These are phyloP conservation scores for Sungouiella blattae DNA, from an alignment of 805 yeast genomes.

Conservation along the genomic window DNA sequence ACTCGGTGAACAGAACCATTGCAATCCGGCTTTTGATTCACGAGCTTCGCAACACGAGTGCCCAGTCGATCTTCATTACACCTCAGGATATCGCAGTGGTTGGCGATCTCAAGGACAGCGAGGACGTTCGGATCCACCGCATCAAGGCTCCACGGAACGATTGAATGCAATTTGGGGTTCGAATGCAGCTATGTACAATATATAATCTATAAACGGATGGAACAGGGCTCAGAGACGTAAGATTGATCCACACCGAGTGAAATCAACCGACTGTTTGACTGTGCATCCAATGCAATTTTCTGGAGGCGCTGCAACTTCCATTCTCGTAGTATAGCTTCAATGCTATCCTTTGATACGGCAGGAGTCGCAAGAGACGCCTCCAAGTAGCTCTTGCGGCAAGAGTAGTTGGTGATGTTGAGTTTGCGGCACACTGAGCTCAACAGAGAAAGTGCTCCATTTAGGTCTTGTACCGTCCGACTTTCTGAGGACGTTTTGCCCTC, in stretches of 20 bases:
- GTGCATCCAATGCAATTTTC: no score
- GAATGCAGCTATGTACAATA: conserved; percentile 1
- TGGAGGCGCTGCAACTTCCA: no score
- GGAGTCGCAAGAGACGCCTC: no score
- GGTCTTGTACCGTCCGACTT: no score
- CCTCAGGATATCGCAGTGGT: conserved; percentile 85
- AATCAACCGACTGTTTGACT: no score
- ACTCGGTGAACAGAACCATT: conserved; percentile 78
- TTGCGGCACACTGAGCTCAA: no score
- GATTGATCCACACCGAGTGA: no score
- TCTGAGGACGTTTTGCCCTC: no score
- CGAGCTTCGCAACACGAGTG: conserved; percentile 59
- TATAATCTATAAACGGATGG: background rate
- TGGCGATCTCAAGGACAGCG: conserved; percentile 48
- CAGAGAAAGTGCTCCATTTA: no score
- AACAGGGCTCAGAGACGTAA: no score
- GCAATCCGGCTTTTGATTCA: conserved; percentile 72
- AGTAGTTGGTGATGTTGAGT: conserved; percentile 4
- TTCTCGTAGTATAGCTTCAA: no score
- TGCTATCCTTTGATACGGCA: no score
- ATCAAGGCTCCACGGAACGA: conserved; percentile 41
- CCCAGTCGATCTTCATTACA: conserved; percentile 89
- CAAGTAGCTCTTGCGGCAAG: background rate
- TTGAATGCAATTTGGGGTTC: background rate
- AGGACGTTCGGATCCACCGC: conserved; percentile 60